Evolutionary conservation across 768 basidiomycete genomes (phyloP).

Genomic region (Hypholoma sublateritium): DNA sequence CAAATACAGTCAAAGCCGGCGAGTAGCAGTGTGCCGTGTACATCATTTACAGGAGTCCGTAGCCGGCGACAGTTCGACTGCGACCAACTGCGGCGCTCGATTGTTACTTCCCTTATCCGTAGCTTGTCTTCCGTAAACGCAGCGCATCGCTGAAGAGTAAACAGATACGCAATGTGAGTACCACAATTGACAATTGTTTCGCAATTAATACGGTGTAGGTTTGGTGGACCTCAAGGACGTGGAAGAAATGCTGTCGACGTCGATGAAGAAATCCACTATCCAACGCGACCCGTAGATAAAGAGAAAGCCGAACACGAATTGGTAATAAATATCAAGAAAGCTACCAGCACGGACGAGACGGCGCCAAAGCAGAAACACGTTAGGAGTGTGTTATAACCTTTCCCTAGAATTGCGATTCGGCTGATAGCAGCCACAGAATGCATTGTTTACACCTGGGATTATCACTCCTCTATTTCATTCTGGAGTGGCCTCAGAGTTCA

Average conservation of each 20-base stretch:
- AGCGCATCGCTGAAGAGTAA: no score
- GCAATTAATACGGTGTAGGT: conserved; percentile 28
- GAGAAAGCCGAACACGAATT: conserved; percentile 97
- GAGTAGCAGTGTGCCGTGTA: neutral
- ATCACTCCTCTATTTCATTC: conserved; percentile 95
- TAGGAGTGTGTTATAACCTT: conserved; percentile 65
- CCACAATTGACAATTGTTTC: neutral
- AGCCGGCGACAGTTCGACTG: neutral
- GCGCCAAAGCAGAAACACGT: conserved; percentile 99
- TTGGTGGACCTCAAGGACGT: conserved; percentile 33
- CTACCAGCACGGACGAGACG: conserved; percentile 90
- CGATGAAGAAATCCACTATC: conserved; percentile 88
- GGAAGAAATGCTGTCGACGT: conserved; percentile 56
- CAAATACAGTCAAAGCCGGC: conserved; percentile 16
- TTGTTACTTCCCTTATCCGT: neutral
- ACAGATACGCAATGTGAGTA: conserved; percentile 4
- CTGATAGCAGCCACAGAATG: conserved; percentile 60
- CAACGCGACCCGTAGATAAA: conserved; percentile 96
- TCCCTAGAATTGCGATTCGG: neutral
- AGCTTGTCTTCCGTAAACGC: neutral
- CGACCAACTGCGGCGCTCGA: neutral
- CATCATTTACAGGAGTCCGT: conserved; percentile 7
- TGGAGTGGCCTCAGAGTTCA: conserved; percentile 98
- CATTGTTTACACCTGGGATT: conserved; percentile 99
- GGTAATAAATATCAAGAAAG: conserved; percentile 96